phyloP scores from a whole-genome alignment of 2,329 filamentous ascomycete species.

The Macrophomina phaseolina region DNA sequence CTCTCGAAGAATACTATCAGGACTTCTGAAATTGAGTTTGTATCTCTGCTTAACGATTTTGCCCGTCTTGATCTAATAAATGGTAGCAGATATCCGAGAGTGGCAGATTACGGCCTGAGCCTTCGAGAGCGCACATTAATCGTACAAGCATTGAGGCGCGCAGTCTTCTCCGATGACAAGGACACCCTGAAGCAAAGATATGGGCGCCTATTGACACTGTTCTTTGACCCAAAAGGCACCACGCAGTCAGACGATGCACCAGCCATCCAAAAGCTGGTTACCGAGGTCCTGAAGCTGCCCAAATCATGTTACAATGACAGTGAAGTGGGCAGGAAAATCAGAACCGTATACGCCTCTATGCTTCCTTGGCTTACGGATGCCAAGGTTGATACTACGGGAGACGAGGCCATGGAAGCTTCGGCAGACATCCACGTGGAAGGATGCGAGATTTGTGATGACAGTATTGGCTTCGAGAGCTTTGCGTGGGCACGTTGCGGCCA shows the following conservation, averaged over 20 bases:
- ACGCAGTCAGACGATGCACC: constrained; percentile 16
- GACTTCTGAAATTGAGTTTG: background rate
- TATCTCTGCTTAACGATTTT: no score
- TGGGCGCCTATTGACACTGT: constrained; percentile 37
- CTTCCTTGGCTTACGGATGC: constrained; percentile 17
- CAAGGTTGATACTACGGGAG: constrained; percentile 1
- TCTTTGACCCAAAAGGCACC: constrained; percentile 32
- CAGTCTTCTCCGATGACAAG: constrained; percentile 34
- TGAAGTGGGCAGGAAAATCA: constrained; percentile 13
- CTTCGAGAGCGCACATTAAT: constrained; percentile 13
- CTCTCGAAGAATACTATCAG: background rate
- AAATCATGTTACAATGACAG: constrained; percentile 19
- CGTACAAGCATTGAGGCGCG: constrained; percentile 32
- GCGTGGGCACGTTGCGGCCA: constrained; percentile 54
- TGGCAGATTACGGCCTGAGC: background rate
- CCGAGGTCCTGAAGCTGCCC: constrained; percentile 13
- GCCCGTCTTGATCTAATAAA: background rate
- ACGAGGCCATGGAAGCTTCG: constrained; percentile 17
- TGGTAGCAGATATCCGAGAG: background rate
- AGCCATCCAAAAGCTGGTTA: constrained; percentile 17
- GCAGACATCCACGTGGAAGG: constrained; percentile 44
- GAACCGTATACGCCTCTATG: constrained; percentile 21
- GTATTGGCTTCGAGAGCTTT: constrained; percentile 55
- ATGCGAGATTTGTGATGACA: constrained; percentile 59
- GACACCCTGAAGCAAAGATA: constrained; percentile 42